Conservation (phyloP, 139 green algal genomes). For the Deuterostichococcus epilithicus region DNA sequence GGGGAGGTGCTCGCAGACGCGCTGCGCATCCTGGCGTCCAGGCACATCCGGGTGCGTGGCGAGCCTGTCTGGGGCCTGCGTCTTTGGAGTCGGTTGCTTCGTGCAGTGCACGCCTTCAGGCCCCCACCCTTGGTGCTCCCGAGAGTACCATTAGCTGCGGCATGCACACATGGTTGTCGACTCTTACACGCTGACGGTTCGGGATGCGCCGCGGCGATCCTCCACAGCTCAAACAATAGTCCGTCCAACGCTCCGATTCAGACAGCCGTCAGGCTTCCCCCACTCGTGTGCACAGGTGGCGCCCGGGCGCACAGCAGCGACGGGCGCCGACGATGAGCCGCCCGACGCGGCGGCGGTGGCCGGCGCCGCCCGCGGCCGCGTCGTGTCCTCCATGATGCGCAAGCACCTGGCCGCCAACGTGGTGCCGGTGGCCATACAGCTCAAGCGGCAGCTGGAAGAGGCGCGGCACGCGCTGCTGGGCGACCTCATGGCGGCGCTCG, state of each 20-base stretch:
- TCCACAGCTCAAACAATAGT: too few relatives aligned
- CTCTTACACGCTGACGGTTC: too few relatives aligned
- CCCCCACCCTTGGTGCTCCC: neutral
- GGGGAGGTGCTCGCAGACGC: constrained; percentile 74
- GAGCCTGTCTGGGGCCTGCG: too few relatives aligned
- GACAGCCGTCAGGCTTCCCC: constrained; percentile 27
- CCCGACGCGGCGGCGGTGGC: constrained; percentile 15
- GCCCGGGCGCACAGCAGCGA: constrained; percentile 5
- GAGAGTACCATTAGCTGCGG: too few relatives aligned
- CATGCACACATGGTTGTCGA: too few relatives aligned
- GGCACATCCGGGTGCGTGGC: constrained; percentile 66
- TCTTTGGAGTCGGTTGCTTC: too few relatives aligned
- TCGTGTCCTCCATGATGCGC: constrained; percentile 78
- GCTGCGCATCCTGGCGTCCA: constrained; percentile 64
- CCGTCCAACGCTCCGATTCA: too few relatives aligned
- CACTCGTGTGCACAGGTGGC: too few relatives aligned
- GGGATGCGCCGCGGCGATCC: too few relatives aligned
- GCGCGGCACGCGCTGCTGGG: constrained; percentile 62
- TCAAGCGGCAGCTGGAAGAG: constrained; percentile 60
- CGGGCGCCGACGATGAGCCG: constrained; percentile 32
- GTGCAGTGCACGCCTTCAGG: neutral
- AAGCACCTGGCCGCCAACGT: constrained; percentile 83
- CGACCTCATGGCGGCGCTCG: constrained; percentile 60
- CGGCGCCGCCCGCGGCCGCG: constrained; percentile 43
- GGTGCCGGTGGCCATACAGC: constrained; percentile 77